phyloP scores from a whole-genome alignment of 306 rosid species.

The Vachellia pachyceras region DNA sequence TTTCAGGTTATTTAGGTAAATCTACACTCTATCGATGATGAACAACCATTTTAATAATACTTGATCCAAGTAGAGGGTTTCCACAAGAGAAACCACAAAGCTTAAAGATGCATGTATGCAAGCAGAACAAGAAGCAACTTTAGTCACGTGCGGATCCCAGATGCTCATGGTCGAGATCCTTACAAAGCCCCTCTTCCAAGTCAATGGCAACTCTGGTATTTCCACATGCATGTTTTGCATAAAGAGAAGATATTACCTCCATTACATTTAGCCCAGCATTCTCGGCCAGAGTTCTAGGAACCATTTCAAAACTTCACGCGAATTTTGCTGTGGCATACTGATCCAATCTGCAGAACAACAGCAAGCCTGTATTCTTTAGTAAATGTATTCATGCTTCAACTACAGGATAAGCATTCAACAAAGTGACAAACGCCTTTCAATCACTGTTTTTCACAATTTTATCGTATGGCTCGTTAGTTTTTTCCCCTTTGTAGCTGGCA shows the following conservation, averaged over 20 bases:
- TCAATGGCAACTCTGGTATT: slow-evolving; percentile 86
- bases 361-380: slow-evolving; percentile 37
- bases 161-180: slow-evolving; percentile 66
- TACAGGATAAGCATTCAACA: not conserved
- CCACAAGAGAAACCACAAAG: not conserved
- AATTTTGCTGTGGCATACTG: slow-evolving; percentile 95
- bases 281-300: slow-evolving; percentile 87
- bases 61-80: slow-evolving; percentile 5
- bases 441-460: too few relatives aligned
- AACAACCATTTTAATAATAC: slow-evolving; percentile 4
- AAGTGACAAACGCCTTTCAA: too few relatives aligned
- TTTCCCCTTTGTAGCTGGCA: not conserved
- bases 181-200: slow-evolving; percentile 77
- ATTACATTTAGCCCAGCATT: slow-evolving; percentile 95
- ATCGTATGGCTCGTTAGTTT: too few relatives aligned
- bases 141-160: slow-evolving; percentile 90
- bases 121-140: slow-evolving; percentile 43
- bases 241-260: slow-evolving; percentile 92
- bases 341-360: slow-evolving; percentile 78
- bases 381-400: slow-evolving; percentile 27
- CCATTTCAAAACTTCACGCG: slow-evolving; percentile 94
- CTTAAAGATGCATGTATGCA: not conserved
- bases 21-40: slow-evolving; percentile 1
- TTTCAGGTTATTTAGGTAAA: slow-evolving; percentile 4
- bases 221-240: slow-evolving; percentile 98